Base-by-base conservation (phyloP, 805 yeast genomes). In the Myxozyma melibiosi region DNA sequence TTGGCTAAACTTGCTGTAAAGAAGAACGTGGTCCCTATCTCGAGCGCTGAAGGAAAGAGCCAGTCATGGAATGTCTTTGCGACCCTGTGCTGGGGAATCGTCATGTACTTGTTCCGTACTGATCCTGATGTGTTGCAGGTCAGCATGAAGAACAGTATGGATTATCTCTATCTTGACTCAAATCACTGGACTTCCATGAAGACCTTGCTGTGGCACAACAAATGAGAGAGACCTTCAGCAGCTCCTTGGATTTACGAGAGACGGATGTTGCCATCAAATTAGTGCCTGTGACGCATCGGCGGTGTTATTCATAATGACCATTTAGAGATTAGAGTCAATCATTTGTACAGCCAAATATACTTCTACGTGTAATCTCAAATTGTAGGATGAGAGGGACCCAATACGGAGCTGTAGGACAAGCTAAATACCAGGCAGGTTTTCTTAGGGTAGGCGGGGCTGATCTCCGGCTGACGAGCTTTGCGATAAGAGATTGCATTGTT, bases 11-110 rank as follows among this genome's bases (percentile, higher is more conserved):
- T 79, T 42, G 47, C 79, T 11, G 77, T 76, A 20, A 51, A 66
- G 52, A 39, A 51, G 54, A 52, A 57, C 11, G 33, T 44, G 11
- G 35, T 66, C 14, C 58, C 64, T 11, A 28, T 35, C 34, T 37
- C 51, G 1, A 44, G 63, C n/a, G 31, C 57, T 16, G 30, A 37
- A 18, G 55, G 37, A 9, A 58, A 39, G 47, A 27, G 27, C 64
- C 42, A 55, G 2, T 69, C 79, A 0, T 87, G 90, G 90, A 74
- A 80, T 42, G 68, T 79, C 43, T 80, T 83, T 64, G 84, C 90
- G 1, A 81, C 85, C 14, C 58, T 83, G 6, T 76, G 83, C 7
- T 87, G 95, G 95, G 92, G 85, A 0, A 67, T 80, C 25, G 88
- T 86, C 37, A 86, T 87, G 91, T 77, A 80, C 66, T 74, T 87